Percentiles rank a stretch among this genome's conserved stretches.
Evolutionary conservation across 495 filamentous ascomycete species (phyloP).

Genomic region (Aspergillus baeticus): DNA sequence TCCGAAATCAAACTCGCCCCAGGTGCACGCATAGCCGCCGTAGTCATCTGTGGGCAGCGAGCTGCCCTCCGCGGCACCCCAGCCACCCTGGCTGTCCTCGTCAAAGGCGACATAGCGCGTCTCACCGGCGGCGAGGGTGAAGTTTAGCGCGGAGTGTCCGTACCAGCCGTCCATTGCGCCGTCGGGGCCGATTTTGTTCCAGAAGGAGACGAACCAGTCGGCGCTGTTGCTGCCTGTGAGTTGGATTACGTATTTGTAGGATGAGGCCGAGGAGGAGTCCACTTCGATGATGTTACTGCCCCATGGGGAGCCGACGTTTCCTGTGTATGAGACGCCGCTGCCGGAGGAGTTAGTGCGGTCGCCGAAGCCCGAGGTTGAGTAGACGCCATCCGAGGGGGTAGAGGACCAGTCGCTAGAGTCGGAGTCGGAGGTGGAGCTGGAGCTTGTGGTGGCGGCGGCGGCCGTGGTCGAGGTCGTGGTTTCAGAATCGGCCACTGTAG

Average conservation of each 20-base stretch:
- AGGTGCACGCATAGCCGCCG: background rate
- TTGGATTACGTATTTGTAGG: constrained; percentile 2
- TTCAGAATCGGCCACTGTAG: too few relatives aligned
- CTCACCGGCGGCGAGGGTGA: background rate
- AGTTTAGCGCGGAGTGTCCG: background rate
- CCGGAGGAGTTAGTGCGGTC: background rate
- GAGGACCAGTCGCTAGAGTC: constrained; percentile 2
- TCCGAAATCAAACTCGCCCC: constrained; percentile 6
- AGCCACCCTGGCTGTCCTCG: background rate
- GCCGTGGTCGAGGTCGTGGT: background rate
- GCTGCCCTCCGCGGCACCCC: background rate
- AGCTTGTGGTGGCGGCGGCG: background rate
- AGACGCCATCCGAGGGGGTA: constrained; percentile 1
- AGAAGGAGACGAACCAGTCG: background rate
- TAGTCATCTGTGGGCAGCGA: background rate
- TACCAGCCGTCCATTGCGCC: constrained; percentile 2
- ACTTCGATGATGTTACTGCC: constrained; percentile 7
- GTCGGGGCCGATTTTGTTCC: constrained; percentile 4
- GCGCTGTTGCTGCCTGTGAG: background rate
- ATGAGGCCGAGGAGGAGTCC: background rate
- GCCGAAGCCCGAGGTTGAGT: constrained; percentile 8
- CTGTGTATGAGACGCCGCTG: background rate
- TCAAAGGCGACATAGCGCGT: background rate
- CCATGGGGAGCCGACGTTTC: constrained; percentile 1
- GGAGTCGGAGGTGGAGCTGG: background rate